A percentile compares a stretch with the other conserved stretches of the same genome.
Conservation (phyloP, 164 flowering plant genomes). For the Sedum album region DNA sequence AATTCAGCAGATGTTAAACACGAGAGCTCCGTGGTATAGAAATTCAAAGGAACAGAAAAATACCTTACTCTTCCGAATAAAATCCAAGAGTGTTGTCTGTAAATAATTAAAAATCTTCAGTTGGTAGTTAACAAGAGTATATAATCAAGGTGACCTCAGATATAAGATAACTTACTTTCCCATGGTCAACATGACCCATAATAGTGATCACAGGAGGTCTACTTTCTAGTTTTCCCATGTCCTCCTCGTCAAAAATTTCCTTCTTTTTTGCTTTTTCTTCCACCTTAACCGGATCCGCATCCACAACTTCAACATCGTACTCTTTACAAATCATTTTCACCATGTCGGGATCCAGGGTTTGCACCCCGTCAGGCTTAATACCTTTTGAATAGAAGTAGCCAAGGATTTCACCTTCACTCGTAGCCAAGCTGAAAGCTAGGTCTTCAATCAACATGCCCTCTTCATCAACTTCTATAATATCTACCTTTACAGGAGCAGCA, state of each 20-base stretch:
- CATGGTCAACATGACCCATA: constrained; percentile 99
- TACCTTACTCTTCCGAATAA: constrained; percentile 90
- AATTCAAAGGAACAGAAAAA: constrained; percentile 2
- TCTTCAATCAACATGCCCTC: constrained; percentile 81
- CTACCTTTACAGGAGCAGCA: constrained; percentile 82
- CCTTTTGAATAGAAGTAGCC: constrained; percentile 69
- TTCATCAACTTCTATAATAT: constrained; percentile 84
- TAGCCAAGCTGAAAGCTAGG: constrained; percentile 65
- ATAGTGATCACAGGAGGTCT: constrained; percentile 93
- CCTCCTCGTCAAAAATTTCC: constrained; percentile 78
- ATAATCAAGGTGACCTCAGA: neutral
- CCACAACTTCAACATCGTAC: constrained; percentile 76
- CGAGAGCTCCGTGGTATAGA: neutral
- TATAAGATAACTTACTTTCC: constrained; percentile 45
- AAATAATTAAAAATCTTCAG: constrained; percentile 8
- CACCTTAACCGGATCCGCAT: constrained; percentile 54
- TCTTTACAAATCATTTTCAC: constrained; percentile 82
- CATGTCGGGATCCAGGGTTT: constrained; percentile 62
- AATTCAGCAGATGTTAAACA: neutral
- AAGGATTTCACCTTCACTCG: constrained; percentile 78
- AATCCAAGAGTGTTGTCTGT: constrained; percentile 95
- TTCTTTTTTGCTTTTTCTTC: constrained; percentile 87
- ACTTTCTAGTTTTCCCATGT: constrained; percentile 68
- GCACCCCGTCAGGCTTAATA: constrained; percentile 71
- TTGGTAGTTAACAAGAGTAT: neutral